Base-by-base conservation (phyloP, 2,329 filamentous ascomycete species). In the Aspergillus aculeatus region DNA sequence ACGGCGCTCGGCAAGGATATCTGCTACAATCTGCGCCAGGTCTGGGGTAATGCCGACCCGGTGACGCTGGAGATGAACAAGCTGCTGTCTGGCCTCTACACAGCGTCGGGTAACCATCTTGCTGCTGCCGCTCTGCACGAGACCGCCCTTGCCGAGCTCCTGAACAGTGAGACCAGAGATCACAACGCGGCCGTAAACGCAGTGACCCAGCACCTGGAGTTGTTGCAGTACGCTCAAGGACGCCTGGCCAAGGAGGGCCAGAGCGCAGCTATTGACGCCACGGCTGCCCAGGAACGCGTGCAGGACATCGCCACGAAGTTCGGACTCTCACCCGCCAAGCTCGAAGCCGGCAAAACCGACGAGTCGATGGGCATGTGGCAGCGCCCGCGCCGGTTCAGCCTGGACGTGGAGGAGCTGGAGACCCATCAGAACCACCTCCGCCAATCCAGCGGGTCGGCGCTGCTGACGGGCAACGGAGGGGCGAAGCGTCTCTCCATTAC, bases 1-100 rank as follows among this genome's bases (percentile, higher is more conserved):
- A 75, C 80, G 47, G 74, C 76, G 54, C 78, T 84, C 2, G 80
- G 78, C 69, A 82, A 82, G 66, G 80, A 82, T 66, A 83, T 84
- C 58, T 80, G 80, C 44, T 84, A 84, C 75, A 84, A 84, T 66
- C 75, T 84, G 62, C 80, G 80, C 11, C 80, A 82, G 23, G 81
- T 82, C 5, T 81, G 82, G 69, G 82, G 82, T 4, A 76, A 77
- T 31, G 75, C 77, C 9, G 77, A 82, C 49, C 74, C 75, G 0
- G 73, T 79, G 29, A 83, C 82, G 0, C 68, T 83, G 55, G 78
- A 83, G 56, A 80, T 81, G 64, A 81, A 77, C 61, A 78, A 79
- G 63, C 71, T 84, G 11, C 77, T 84, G 5, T 80, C 81, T 0
- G 73, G 79, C 38, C 74, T 84, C 1, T 83, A 81, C 73, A 82